A percentile compares a stretch with the other conserved stretches of the same genome.
phyloP scores from a whole-genome alignment of 306 rosid genomes.

The Prunus campanulata region DNA sequence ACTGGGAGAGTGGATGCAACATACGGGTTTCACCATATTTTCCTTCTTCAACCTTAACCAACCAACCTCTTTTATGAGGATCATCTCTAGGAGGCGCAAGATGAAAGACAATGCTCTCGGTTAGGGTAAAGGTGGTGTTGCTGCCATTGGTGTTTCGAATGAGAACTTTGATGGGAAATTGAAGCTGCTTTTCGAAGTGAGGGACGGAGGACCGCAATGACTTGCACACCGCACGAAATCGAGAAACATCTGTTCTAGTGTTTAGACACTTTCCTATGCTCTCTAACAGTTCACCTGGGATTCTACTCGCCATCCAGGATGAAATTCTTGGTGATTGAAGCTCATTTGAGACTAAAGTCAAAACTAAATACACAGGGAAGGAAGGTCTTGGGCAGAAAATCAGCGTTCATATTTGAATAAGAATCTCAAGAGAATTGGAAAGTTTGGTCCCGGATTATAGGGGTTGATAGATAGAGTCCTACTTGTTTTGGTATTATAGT shows the following conservation, averaged over 20 bases:
- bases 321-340: not conserved
- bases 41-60: not conserved
- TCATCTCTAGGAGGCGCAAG: not conserved
- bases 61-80: not conserved
- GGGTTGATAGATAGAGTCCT: no score
- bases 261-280: not conserved
- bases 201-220: not conserved
- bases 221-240: not conserved
- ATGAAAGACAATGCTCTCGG: not conserved
- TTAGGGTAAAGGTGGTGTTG: not conserved
- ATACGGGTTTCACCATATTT: not conserved
- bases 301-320: not conserved
- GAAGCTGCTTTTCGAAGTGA: not conserved
- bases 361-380: no score
- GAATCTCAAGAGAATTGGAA: no score
- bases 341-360: not conserved
- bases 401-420: no score
- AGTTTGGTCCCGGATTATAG: no score
- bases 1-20: not conserved
- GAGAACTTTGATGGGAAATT: not conserved
- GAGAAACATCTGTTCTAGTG: not conserved
- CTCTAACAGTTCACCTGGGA: not conserved
- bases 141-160: not conserved
- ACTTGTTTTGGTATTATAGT: no score
- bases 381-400: no score